A percentile compares a stretch with the other conserved stretches of the same genome.
Conservation (phyloP, 176 grass and related monocot genomes). For the Poa annua region DNA sequence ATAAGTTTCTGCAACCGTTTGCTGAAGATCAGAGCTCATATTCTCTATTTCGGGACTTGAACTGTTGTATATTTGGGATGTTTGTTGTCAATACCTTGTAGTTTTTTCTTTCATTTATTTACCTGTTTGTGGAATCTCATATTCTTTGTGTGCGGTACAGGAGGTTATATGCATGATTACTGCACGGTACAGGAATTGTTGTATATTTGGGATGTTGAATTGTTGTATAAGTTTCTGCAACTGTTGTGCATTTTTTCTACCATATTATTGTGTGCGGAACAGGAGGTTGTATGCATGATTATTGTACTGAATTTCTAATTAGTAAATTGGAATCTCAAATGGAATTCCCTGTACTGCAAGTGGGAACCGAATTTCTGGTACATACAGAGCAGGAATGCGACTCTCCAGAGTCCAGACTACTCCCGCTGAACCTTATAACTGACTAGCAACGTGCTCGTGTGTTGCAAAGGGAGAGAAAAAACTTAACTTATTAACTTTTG, state of each 20-base stretch:
- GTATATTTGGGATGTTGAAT: too few relatives aligned
- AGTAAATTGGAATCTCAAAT: neutral
- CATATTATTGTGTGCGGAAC: neutral
- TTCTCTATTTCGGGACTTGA: neutral
- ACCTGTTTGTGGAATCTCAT: neutral
- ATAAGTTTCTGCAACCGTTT: neutral
- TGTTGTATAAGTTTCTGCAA: too few relatives aligned
- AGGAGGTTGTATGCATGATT: neutral
- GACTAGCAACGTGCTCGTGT: too few relatives aligned
- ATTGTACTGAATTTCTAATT: neutral
- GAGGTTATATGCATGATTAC: too few relatives aligned
- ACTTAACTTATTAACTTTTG: too few relatives aligned
- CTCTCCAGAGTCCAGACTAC: too few relatives aligned
- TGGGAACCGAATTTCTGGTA: neutral
- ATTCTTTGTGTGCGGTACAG: too few relatives aligned
- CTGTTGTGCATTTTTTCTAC: neutral
- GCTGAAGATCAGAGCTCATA: neutral
- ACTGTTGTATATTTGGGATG: neutral
- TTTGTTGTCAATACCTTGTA: neutral
- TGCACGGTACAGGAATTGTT: too few relatives aligned
- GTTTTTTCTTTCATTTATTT: neutral
- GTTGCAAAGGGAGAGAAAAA: too few relatives aligned
- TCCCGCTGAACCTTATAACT: too few relatives aligned
- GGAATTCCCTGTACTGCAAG: neutral
- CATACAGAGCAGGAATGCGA: too few relatives aligned